Evolutionary conservation across 1,139 yeast genomes (phyloP), one percentile per base, ranked within the genome.

Genomic region (Citeromyces hawaiiensis): DNA sequence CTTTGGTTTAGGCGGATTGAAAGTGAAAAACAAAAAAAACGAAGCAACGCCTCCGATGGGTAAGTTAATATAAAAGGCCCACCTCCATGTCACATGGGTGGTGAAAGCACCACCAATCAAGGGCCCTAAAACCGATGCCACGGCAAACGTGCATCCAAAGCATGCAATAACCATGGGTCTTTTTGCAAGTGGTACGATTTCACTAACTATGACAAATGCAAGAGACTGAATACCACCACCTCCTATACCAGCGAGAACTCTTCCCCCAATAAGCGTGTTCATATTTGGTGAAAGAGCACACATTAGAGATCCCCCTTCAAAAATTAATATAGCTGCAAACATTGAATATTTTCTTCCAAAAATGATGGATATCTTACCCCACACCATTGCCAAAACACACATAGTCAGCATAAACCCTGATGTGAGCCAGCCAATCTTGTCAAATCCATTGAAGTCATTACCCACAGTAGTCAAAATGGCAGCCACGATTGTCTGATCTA

Each of bases 1-100:
- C 31, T 54, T 54, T 2, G 47, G 45, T 9, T 48, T 59, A 11
- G 79, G 80, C 13, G 86, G 83, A 36, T 69, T 63, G 56, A 75
- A 77, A n/a, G 70, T 63, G 36, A 64, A 49, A 6, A 62, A 43
- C 38, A 81, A 61, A 16, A 70, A 51, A 0, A 57, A 52, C 14
- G 69, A 56, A 1, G 82, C 77, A 3, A 68, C 45, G 0, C 81
- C 86, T 14, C 83, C 83, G 38, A 79, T 59, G 4, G 88, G 86
- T 43, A 82, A 56, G 52, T 80, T 81, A 48, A 82, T 66, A 55
- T 75, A 82, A 54, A 81, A 82, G 48, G 85, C 76, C 88, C 88
- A 80, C 53, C 91, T 66, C 91, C 91, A 82, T 14, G 75, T 62
- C 2, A 72, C 76, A 39, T 71, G 63, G 8, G 71, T 53, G 2